Percentiles rank a stretch among this genome's conserved stretches.
phyloP scores from a whole-genome alignment of 23 red algal species.

The Pyropia yezoensis region DNA sequence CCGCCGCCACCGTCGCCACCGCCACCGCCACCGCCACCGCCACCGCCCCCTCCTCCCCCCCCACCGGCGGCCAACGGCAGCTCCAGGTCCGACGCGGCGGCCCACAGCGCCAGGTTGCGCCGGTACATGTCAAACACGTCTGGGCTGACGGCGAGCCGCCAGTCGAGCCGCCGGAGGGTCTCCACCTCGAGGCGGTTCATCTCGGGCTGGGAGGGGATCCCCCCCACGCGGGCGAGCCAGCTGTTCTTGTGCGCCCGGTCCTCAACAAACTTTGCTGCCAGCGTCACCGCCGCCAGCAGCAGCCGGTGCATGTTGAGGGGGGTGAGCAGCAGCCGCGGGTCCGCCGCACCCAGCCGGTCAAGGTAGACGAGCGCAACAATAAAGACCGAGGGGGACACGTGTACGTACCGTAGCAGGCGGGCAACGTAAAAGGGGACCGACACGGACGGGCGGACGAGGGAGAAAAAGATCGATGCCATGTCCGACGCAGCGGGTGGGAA shows the following conservation, averaged over 20 bases:
- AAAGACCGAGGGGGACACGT: background rate
- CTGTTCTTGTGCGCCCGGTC: conserved; percentile 13
- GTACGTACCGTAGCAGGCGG: no score
- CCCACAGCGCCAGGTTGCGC: no score
- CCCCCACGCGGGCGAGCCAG: conserved; percentile 6
- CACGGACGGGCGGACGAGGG: conserved; percentile 22
- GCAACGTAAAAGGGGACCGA: background rate
- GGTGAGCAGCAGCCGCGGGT: background rate
- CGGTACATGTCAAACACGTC: conserved; percentile 1
- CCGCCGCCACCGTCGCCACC: no score
- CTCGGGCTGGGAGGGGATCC: conserved; percentile 2
- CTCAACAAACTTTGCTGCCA: conserved; percentile 11
- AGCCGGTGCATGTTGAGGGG: conserved; percentile 7
- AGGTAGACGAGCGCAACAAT: conserved; percentile 2
- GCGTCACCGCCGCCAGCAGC: conserved; percentile 6
- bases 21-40: no score
- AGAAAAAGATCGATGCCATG: conserved; percentile 31
- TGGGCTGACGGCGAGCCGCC: background rate
- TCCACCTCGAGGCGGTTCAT: conserved; percentile 19
- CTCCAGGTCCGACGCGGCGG: no score
- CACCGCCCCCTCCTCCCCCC: no score
- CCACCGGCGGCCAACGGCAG: no score
- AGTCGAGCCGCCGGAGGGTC: conserved; percentile 1
- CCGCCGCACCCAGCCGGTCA: background rate
- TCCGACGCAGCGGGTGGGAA: no score